A percentile compares a stretch with the other conserved stretches of the same genome.
Evolutionary conservation across 164 flowering plant species (phyloP).

Genomic region (Vitis rupestris): DNA sequence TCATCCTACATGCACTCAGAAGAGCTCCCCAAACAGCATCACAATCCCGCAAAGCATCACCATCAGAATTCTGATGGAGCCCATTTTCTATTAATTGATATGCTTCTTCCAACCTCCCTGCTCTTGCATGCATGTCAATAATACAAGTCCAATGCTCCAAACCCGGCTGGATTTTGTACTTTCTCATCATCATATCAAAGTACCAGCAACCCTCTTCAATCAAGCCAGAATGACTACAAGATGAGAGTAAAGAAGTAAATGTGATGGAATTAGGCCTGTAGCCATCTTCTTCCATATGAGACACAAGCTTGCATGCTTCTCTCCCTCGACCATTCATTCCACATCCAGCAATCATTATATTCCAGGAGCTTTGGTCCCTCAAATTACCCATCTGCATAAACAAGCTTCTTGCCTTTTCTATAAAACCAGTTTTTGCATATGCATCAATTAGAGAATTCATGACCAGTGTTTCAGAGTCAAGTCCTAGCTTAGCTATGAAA

Average conservation of each 20-base stretch:
- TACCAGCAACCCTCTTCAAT: slow-evolving; percentile 27
- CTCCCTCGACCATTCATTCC: slow-evolving; percentile 40
- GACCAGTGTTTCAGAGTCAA: slow-evolving; percentile 21
- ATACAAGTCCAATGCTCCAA: slow-evolving; percentile 42
- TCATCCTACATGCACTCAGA: slow-evolving; percentile 26
- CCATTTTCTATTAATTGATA: slow-evolving; percentile 19
- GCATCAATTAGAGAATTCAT: slow-evolving; percentile 33
- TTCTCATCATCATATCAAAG: slow-evolving; percentile 28
- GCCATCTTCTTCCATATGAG: slow-evolving; percentile 10
- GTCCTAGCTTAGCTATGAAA: slow-evolving; percentile 27
- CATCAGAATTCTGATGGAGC: slow-evolving; percentile 8
- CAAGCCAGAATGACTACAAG: slow-evolving; percentile 43
- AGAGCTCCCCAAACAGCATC: slow-evolving; percentile 34
- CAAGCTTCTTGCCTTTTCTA: slow-evolving; percentile 26
- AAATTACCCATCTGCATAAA: slow-evolving; percentile 26
- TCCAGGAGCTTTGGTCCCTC: slow-evolving; percentile 43
- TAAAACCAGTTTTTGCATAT: slow-evolving; percentile 33
- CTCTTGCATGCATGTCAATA: slow-evolving; percentile 40
- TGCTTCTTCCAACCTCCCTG: slow-evolving; percentile 45
- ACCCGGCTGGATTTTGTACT: slow-evolving; percentile 25
- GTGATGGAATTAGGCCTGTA: slow-evolving; percentile 31
- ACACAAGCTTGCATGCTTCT: slow-evolving; percentile 25
- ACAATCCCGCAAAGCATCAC: slow-evolving; percentile 13
- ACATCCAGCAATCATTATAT: slow-evolving; percentile 37
- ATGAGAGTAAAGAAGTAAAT: slow-evolving; percentile 33